Conservation (phyloP, 1,284 basidiomycete species). For the Moesziomyces antarcticus region DNA sequence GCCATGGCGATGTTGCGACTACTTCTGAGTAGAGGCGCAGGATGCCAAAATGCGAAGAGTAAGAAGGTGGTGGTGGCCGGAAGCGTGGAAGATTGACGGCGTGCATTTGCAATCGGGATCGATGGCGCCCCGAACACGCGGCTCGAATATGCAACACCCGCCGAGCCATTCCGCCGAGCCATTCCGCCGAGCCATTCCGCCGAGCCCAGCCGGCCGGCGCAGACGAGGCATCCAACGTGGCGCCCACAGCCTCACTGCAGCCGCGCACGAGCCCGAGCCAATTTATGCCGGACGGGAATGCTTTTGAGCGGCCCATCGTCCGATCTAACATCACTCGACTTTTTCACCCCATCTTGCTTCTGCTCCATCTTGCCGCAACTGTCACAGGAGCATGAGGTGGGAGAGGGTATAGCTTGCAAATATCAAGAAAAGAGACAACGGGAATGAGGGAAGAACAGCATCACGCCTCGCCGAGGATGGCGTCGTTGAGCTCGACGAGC, state of each 20-base stretch:
- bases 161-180: too few relatives aligned
- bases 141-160: not conserved
- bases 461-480: slow-evolving; percentile 75
- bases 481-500: slow-evolving; percentile 94
- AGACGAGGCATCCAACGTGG: too few relatives aligned
- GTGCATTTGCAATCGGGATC: not conserved
- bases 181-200: too few relatives aligned
- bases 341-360: too few relatives aligned
- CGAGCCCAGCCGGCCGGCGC: not conserved
- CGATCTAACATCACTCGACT: not conserved
- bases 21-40: slow-evolving; percentile 73
- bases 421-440: slow-evolving; percentile 6
- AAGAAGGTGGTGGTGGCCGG: slow-evolving; percentile 70
- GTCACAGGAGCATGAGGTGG: too few relatives aligned
- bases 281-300: not conserved
- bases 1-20: slow-evolving; percentile 26
- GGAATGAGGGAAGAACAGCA: not conserved
- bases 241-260: not conserved
- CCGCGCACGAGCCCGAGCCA: too few relatives aligned
- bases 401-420: slow-evolving; percentile 1
- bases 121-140: not conserved
- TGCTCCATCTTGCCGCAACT: too few relatives aligned
- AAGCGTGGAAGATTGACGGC: slow-evolving; percentile 75
- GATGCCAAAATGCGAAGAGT: too few relatives aligned
- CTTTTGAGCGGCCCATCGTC: too few relatives aligned